Percentiles rank a stretch among this genome's conserved stretches.
Conservation (phyloP, 2,329 filamentous ascomycete genomes). For the Celoporthe dispersa region DNA sequence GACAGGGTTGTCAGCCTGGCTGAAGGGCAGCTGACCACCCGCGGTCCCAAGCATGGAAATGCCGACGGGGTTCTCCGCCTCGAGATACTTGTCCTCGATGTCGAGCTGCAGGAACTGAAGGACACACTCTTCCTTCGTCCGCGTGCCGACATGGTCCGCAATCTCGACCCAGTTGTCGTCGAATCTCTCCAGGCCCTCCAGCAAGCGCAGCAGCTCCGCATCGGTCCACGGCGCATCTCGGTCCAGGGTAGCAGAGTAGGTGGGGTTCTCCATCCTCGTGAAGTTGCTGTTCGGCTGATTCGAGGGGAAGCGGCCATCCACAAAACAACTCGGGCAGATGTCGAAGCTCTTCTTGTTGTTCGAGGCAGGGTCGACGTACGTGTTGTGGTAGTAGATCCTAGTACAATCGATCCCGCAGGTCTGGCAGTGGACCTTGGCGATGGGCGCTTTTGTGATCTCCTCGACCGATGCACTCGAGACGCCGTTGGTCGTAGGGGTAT, state of each 20-base stretch:
- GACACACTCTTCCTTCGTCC: conserved; percentile 94
- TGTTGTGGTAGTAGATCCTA: conserved; percentile 63
- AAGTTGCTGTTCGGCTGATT: conserved; percentile 83
- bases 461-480: conserved; percentile 54
- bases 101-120: conserved; percentile 95
- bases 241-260: conserved; percentile 77
- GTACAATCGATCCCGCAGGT: conserved; percentile 91
- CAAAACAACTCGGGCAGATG: conserved; percentile 87
- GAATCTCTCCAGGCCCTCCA: conserved; percentile 90
- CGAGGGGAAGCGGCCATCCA: conserved; percentile 80
- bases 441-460: conserved; percentile 67
- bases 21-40: conserved; percentile 84
- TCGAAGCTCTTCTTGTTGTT: conserved; percentile 77
- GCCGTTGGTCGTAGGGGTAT: conserved; percentile 70
- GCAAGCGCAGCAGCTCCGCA: conserved; percentile 81
- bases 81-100: conserved; percentile 96
- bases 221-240: conserved; percentile 90
- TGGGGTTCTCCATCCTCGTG: conserved; percentile 85
- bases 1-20: conserved; percentile 91
- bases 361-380: conserved; percentile 53
- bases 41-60: conserved; percentile 72
- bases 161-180: conserved; percentile 97
- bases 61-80: conserved; percentile 70
- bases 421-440: conserved; percentile 79
- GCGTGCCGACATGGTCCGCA: conserved; percentile 87